Percentiles rank a stretch among this genome's conserved stretches.
These are phyloP conservation scores for Stemphylium lycopersici DNA, from an alignment of 2,329 filamentous ascomycete genomes.

Conservation along the genomic window DNA sequence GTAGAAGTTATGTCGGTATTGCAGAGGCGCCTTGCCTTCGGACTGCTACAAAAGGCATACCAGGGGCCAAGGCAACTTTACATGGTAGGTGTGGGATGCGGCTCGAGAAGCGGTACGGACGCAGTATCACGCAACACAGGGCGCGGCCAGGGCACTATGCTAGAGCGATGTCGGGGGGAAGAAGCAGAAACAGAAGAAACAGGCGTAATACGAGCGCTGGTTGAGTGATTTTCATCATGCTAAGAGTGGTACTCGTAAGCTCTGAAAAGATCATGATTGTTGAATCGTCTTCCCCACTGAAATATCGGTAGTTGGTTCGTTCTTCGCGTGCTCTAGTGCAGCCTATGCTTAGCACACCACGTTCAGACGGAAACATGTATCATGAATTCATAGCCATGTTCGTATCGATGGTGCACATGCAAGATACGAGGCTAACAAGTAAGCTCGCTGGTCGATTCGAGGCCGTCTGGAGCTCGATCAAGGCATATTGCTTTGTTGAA, in stretches of 20 bases:
- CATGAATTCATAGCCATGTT: neutral
- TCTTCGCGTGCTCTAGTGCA: constrained; percentile 9
- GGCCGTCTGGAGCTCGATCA: neutral
- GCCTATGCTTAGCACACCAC: constrained; percentile 2
- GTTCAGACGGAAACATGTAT: neutral
- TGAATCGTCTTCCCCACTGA: constrained; percentile 1
- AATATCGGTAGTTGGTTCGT: constrained; percentile 5
- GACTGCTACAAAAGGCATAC: neutral
- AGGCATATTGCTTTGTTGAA: neutral
- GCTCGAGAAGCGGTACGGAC: constrained; percentile 2
- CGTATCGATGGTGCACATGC: neutral
- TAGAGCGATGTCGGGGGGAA: too few species aligned
- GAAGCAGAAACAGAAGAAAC: too few species aligned
- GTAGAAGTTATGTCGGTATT: neutral
- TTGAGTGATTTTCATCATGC: too few species aligned
- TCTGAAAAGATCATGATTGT: neutral
- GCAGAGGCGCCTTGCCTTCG: neutral
- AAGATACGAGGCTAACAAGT: constrained; percentile 1
- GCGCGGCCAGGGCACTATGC: neutral
- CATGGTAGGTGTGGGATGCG: neutral
- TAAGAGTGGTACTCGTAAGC: neutral
- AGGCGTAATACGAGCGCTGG: too few species aligned
- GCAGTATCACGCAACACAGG: constrained; percentile 1
- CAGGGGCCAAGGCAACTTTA: neutral
- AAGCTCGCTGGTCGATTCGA: neutral